These are phyloP conservation scores for Euphorbia pulcherrima DNA, from an alignment of 345 rosid species.

Conservation along the genomic window DNA sequence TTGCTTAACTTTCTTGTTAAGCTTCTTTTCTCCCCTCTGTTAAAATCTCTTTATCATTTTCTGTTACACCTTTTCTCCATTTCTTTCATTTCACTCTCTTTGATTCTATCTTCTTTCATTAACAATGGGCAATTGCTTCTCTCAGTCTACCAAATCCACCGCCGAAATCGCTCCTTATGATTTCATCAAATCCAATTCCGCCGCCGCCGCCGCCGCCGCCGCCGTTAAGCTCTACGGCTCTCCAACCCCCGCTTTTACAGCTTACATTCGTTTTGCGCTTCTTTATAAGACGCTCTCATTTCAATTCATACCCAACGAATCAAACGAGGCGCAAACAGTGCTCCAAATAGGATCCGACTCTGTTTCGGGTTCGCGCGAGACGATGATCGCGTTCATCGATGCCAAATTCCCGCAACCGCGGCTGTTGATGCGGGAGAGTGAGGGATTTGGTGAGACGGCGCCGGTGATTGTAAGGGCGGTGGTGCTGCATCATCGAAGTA, in stretches of 20 bases:
- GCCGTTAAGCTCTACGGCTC: slow-evolving; percentile 38
- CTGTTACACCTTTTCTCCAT: too few species aligned
- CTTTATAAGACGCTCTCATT: slow-evolving; percentile 43
- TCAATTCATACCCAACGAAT: slow-evolving; percentile 37
- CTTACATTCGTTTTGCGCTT: slow-evolving; percentile 53
- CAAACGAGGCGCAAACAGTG: slow-evolving; percentile 24
- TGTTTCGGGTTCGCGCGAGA: slow-evolving; percentile 42
- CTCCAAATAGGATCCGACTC: slow-evolving; percentile 47
- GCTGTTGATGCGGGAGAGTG: slow-evolving; percentile 23
- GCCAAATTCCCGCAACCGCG: slow-evolving; percentile 48
- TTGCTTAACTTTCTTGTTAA: neutral
- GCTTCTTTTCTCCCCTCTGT: neutral
- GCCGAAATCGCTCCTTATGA: slow-evolving; percentile 53
- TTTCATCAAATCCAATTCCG: slow-evolving; percentile 26
- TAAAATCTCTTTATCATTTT: slow-evolving; percentile 2
- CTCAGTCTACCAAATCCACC: slow-evolving; percentile 31
- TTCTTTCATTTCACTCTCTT: slow-evolving; percentile 17
- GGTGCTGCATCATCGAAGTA: slow-evolving; percentile 55
- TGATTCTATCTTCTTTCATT: neutral
- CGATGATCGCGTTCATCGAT: slow-evolving; percentile 49
- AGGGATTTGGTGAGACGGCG: slow-evolving; percentile 31
- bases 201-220: slow-evolving; percentile 19
- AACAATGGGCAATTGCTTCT: slow-evolving; percentile 52
- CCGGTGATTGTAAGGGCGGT: slow-evolving; percentile 40
- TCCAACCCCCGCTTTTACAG: slow-evolving; percentile 17